Evolutionary conservation across 306 rosid genomes (phyloP), one percentile per base, ranked within the genome.

Genomic region (Rosa rugosa): DNA sequence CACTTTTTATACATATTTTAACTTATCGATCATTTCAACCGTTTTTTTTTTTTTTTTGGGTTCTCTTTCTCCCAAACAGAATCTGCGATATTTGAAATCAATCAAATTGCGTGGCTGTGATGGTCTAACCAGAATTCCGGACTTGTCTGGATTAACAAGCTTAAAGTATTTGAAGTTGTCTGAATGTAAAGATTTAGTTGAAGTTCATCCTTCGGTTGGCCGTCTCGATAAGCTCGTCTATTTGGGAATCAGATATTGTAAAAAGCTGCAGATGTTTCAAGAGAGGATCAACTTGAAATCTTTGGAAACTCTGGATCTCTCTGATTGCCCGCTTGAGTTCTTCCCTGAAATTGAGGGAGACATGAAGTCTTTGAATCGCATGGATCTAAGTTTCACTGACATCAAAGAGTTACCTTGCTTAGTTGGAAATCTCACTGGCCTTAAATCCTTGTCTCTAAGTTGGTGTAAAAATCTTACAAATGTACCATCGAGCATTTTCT

Each of bases 201-300:
- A 23, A 59, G 65, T 59, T 22, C 4, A 59, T 59, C 13, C 11
- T 59, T 59, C 65, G 13, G 63, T 59, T 59, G 65, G 65, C 9
- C 4, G 0, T 9, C 65, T 22, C 4, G 36, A 59, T 59, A 59
- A 59, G 36, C 34, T 59, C 5, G 31, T 10, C 25, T 0, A 1
- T 9, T 11, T 22, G 65, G 0, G 0, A 4, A 0, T 23, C 16
- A 1, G 0, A 0, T 0, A 0, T 0, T 59, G 65, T 1, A 0
- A 2, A 3, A 23, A 59, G 5, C 65, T 59, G 0, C 1, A 2
- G 34, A 22, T 9, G 64, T 59, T 59, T 59, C 36, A 0, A 22
- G 2, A 11, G 11, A 59, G 16, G 4, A 59, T 59, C 11, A 4
- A 9, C 16, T 3, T 59, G 36, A 10, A 11, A 59, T 59, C 65